Evolutionary conservation across 23 red algal species (phyloP).

Genomic region (Gracilaria gracilis): DNA sequence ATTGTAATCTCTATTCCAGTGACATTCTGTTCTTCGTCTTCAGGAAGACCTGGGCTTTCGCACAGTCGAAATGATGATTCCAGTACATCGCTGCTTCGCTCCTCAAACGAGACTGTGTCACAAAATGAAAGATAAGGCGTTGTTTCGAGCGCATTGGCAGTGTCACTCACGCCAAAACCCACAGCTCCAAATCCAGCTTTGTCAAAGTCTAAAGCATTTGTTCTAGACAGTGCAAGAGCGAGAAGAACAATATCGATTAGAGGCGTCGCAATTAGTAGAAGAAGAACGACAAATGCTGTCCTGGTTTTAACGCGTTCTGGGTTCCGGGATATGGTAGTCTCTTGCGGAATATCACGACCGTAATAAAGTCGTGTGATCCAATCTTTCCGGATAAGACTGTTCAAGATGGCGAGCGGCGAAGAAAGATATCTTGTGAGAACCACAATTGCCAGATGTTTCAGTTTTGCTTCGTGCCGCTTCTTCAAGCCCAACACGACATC

Average conservation of each 20-base stretch:
- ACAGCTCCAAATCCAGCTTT: slow-evolving; percentile 9
- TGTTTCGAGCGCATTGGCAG: background rate
- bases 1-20: background rate
- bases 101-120: background rate
- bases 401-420: slow-evolving; percentile 30
- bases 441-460: slow-evolving; percentile 6
- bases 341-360: slow-evolving; percentile 16
- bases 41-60: background rate
- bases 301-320: slow-evolving; percentile 16
- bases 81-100: background rate
- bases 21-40: background rate
- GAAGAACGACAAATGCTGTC: background rate
- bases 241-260: slow-evolving; percentile 40
- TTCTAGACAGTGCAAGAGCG: slow-evolving; percentile 18
- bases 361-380: slow-evolving; percentile 46
- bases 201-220: background rate
- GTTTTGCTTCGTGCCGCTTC: background rate
- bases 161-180: background rate
- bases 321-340: slow-evolving; percentile 17
- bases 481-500: slow-evolving; percentile 33
- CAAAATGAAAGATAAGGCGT: background rate
- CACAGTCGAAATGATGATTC: background rate
- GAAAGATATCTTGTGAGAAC: slow-evolving; percentile 20
- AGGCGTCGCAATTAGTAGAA: slow-evolving; percentile 10
- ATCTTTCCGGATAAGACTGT: slow-evolving; percentile 17